phyloP scores from a whole-genome alignment of 441 rosid genomes.

The Arabidopsis hybrid region DNA sequence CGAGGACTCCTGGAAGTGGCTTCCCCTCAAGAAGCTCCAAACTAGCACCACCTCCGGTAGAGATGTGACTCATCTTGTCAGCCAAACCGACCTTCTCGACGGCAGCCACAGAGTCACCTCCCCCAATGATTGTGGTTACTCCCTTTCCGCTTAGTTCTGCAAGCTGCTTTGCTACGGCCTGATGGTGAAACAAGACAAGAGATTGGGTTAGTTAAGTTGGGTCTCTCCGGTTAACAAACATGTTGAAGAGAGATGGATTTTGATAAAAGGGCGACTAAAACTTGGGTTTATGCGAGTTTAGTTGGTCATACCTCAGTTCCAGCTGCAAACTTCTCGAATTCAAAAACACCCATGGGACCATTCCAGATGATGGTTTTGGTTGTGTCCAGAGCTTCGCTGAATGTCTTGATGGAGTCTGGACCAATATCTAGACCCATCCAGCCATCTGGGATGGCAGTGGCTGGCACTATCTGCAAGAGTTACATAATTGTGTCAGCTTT shows the following conservation, averaged over 20 bases:
- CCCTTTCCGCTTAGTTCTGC: conserved; percentile 83
- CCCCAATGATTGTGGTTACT: conserved; percentile 92
- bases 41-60: conserved; percentile 97
- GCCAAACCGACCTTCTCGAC: conserved; percentile 91
- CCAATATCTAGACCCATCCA: conserved; percentile 99
- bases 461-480: conserved; percentile 75
- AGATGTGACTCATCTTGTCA: conserved; percentile 94
- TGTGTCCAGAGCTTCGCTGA: conserved; percentile 69
- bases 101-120: conserved; percentile 96
- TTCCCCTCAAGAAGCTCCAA: conserved; percentile 96
- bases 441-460: conserved; percentile 83
- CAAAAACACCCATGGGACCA: conserved; percentile 99
- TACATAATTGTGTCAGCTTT: conserved; percentile 20
- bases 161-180: conserved; percentile 80
- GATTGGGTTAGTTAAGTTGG: background rate
- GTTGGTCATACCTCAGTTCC: conserved; percentile 77
- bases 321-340: conserved; percentile 81
- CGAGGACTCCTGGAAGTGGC: conserved; percentile 89
- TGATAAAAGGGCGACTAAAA: background rate
- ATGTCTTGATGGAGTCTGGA: conserved; percentile 84
- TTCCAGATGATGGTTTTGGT: conserved; percentile 94
- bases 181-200: conserved; percentile 32
- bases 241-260: background rate
- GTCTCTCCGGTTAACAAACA: background rate
- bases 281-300: background rate